Conservation (phyloP, 495 filamentous ascomycete species). For the Penicillium lividum region DNA sequence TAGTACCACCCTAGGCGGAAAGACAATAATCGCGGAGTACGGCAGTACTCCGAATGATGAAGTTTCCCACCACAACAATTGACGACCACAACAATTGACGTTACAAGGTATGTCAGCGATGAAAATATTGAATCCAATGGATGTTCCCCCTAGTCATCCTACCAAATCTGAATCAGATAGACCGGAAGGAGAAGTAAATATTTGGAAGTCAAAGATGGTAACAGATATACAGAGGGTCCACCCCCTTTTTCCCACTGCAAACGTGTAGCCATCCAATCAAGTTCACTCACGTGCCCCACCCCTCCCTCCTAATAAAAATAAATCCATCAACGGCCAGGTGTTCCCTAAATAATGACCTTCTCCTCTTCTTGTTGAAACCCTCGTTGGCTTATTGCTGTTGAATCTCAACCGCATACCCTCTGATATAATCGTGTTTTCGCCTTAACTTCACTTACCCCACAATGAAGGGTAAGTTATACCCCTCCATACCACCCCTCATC, state of each 20-base stretch:
- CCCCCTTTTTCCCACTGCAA: conserved; percentile 34
- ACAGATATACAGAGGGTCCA: conserved; percentile 6
- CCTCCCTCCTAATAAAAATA: conserved; percentile 31
- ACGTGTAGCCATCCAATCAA: conserved; percentile 32
- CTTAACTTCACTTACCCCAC: conserved; percentile 22
- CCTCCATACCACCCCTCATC: conserved; percentile 13
- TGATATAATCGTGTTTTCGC: conserved; percentile 13
- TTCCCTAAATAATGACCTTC: conserved; percentile 30
- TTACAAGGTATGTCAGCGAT: neutral
- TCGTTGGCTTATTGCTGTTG: conserved; percentile 10
- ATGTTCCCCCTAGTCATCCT: neutral
- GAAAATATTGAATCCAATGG: too few relatives aligned
- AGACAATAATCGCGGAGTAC: neutral
- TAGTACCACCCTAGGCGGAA: neutral
- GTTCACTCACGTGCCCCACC: conserved; percentile 32
- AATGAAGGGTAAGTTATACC: conserved; percentile 54
- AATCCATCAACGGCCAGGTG: conserved; percentile 38
- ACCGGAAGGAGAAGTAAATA: neutral
- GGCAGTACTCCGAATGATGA: neutral
- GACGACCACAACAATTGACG: neutral
- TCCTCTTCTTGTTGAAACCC: conserved; percentile 7
- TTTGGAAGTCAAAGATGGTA: neutral
- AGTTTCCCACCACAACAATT: neutral
- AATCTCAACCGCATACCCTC: conserved; percentile 11
- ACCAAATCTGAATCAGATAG: neutral